Percentiles rank a stretch among this genome's conserved stretches.
These are phyloP conservation scores for Globisporangium emineosum DNA, from an alignment of 352 stramenopile species.

Conservation along the genomic window DNA sequence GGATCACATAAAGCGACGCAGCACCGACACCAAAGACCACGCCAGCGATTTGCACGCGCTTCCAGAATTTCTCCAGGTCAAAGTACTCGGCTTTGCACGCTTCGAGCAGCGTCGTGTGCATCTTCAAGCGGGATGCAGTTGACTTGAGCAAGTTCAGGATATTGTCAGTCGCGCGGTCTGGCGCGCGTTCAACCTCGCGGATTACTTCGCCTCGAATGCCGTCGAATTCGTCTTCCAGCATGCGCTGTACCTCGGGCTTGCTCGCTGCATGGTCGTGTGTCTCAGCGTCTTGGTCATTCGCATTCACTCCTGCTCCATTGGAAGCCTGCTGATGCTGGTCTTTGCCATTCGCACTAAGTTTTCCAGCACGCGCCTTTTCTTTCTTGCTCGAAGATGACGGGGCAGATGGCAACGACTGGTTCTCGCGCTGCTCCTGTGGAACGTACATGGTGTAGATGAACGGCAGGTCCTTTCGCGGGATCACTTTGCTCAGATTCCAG, in stretches of 20 bases:
- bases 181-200: slow-evolving; percentile 74
- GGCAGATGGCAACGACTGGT: neutral
- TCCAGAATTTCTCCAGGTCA: slow-evolving; percentile 70
- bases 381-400: slow-evolving; percentile 11
- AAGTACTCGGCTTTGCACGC: slow-evolving; percentile 77
- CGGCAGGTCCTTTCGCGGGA: slow-evolving; percentile 80
- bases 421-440: slow-evolving; percentile 51
- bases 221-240: slow-evolving; percentile 86
- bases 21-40: slow-evolving; percentile 58
- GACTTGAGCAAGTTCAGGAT: slow-evolving; percentile 77
- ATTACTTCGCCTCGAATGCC: slow-evolving; percentile 82
- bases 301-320: slow-evolving; percentile 5
- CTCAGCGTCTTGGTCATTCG: slow-evolving; percentile 4
- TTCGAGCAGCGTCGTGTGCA: slow-evolving; percentile 79
- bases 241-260: slow-evolving; percentile 45
- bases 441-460: slow-evolving; percentile 92
- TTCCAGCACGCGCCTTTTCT: slow-evolving; percentile 4
- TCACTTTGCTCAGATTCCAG: slow-evolving; percentile 89
- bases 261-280: slow-evolving; percentile 12
- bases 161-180: slow-evolving; percentile 82
- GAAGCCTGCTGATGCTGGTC: slow-evolving; percentile 1
- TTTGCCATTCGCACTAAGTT: slow-evolving; percentile 15
- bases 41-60: slow-evolving; percentile 63
- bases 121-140: slow-evolving; percentile 79
- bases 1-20: slow-evolving; percentile 72